Conservation (phyloP, 345 rosid genomes). For the Nasturtium officinale region DNA sequence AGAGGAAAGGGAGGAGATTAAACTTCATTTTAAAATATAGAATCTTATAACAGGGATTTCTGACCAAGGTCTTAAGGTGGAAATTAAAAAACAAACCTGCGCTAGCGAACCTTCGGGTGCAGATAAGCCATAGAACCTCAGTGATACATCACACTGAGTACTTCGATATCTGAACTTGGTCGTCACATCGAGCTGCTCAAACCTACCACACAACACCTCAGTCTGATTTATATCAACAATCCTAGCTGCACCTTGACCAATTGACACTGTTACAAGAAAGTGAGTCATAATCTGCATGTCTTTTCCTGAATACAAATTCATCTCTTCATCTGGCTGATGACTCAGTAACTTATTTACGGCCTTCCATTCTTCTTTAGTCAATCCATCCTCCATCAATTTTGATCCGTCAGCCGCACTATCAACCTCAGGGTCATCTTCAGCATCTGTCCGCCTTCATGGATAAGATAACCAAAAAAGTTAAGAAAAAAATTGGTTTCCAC, state of each 20-base stretch:
- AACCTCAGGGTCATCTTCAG: conserved; percentile 57
- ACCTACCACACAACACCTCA: conserved; percentile 89
- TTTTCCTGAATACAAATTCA: conserved; percentile 60
- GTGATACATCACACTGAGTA: conserved; percentile 69
- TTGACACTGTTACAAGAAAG: conserved; percentile 72
- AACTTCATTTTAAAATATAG: conserved; percentile 28
- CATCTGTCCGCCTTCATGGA: conserved; percentile 58
- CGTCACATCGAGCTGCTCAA: conserved; percentile 84
- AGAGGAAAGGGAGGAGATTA: conserved; percentile 30
- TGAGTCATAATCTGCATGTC: conserved; percentile 86
- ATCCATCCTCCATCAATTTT: conserved; percentile 57
- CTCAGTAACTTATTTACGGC: conserved; percentile 88
- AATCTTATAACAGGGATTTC: conserved; percentile 1
- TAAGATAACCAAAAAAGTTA: conserved; percentile 32
- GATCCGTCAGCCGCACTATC: conserved; percentile 54
- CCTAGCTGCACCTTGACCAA: conserved; percentile 87
- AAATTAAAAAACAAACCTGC: conserved; percentile 63
- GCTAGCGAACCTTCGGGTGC: conserved; percentile 98
- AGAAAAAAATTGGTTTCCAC: conserved; percentile 1
- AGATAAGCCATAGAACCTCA: conserved; percentile 91
- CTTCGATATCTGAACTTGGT: conserved; percentile 80
- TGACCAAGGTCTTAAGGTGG: conserved; percentile 17
- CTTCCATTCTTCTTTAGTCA: conserved; percentile 97
- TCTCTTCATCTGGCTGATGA: conserved; percentile 85
- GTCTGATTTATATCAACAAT: conserved; percentile 63